These are phyloP conservation scores for Nematocida sp. DNA, from an alignment of 371 early-diverging fungal species.

Conservation along the genomic window DNA sequence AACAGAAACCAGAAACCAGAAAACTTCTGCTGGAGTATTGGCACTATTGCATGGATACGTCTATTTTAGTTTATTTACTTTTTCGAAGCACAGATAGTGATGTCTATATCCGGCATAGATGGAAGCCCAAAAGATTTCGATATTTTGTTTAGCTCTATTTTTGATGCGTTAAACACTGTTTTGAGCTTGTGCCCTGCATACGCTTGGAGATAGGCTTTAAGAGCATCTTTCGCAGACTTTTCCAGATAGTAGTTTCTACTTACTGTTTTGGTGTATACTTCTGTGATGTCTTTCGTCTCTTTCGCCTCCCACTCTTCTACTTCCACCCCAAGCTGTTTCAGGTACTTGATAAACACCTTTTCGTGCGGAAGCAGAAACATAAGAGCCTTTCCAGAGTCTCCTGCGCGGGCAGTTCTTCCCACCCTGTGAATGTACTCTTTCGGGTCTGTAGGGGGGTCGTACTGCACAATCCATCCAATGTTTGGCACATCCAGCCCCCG, in stretches of 20 bases:
- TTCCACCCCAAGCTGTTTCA: constrained; percentile 30
- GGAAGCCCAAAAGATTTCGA: constrained; percentile 87
- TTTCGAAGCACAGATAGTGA: constrained; percentile 24
- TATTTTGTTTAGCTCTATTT: constrained; percentile 79
- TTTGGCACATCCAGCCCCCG: constrained; percentile 42
- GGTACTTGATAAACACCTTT: constrained; percentile 41
- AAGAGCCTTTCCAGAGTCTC: constrained; percentile 23
- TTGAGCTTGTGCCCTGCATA: constrained; percentile 88
- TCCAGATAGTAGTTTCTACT: constrained; percentile 95
- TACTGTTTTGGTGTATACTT: constrained; percentile 70
- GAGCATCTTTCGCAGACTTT: constrained; percentile 90
- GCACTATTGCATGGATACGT: too few species aligned
- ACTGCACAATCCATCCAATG: constrained; percentile 48
- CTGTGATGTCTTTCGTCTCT: constrained; percentile 22
- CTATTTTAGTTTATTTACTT: too few species aligned
- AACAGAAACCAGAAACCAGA: too few species aligned
- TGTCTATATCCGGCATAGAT: constrained; percentile 72
- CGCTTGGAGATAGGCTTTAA: constrained; percentile 85
- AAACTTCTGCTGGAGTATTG: too few species aligned
- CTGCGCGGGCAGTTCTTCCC: constrained; percentile 76
- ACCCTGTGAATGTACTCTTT: constrained; percentile 73
- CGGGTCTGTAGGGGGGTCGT: constrained; percentile 56
- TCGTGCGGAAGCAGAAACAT: constrained; percentile 65
- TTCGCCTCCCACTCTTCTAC: constrained; percentile 27
- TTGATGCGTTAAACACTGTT: constrained; percentile 80